Conservation (phyloP, 2,329 filamentous ascomycete genomes). For the Exophiala bonariae region DNA sequence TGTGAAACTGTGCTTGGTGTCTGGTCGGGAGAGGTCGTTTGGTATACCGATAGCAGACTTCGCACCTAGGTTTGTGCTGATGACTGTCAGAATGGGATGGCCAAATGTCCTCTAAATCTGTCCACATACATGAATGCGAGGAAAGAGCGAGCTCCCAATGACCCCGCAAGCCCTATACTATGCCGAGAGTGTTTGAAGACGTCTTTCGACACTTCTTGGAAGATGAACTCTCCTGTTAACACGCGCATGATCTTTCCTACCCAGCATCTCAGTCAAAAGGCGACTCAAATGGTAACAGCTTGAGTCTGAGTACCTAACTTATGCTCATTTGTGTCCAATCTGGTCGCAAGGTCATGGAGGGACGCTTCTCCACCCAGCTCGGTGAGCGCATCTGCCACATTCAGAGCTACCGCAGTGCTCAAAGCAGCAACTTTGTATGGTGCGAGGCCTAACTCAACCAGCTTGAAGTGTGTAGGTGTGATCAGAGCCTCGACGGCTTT, state of each 20-base stretch:
- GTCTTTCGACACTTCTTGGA: constrained; percentile 5
- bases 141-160: constrained; percentile 10
- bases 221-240: constrained; percentile 10
- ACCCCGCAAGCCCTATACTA: constrained; percentile 4
- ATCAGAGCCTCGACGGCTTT: constrained; percentile 11
- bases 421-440: constrained; percentile 5
- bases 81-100: neutral
- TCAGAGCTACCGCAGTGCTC: constrained; percentile 4
- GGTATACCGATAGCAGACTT: constrained; percentile 2
- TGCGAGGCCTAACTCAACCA: constrained; percentile 3
- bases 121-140: constrained; percentile 8
- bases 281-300: neutral
- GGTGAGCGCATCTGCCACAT: constrained; percentile 7
- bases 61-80: constrained; percentile 4
- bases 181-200: constrained; percentile 10
- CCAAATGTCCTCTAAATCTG: neutral
- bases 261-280: neutral
- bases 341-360: constrained; percentile 2
- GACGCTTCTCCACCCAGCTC: constrained; percentile 6
- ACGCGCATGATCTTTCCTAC: constrained; percentile 5
- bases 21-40: constrained; percentile 2
- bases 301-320: constrained; percentile 8
- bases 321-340: constrained; percentile 7
- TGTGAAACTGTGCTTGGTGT: constrained; percentile 12
- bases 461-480: constrained; percentile 9